A percentile compares a stretch with the other conserved stretches of the same genome.
Conservation (phyloP, 345 rosid species). For the Gynandropsis gynandra region DNA sequence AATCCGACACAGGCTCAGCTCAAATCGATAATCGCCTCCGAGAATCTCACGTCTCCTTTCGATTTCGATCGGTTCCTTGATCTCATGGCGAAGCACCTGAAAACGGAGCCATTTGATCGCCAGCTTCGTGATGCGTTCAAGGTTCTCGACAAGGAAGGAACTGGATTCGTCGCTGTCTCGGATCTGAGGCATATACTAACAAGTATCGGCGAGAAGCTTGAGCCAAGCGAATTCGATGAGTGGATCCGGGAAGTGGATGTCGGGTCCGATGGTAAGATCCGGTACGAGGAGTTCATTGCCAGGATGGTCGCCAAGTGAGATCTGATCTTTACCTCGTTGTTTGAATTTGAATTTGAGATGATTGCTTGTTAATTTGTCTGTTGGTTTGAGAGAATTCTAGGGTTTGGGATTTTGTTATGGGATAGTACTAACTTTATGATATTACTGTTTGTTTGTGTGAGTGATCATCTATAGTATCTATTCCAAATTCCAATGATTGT, state of each 20-base stretch:
- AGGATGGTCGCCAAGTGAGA: constrained; percentile 87
- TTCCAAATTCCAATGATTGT: background rate
- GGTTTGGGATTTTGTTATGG: background rate
- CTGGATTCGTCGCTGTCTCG: constrained; percentile 73
- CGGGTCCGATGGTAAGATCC: constrained; percentile 71
- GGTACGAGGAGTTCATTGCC: constrained; percentile 83
- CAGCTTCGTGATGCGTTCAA: constrained; percentile 92
- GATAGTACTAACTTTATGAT: background rate
- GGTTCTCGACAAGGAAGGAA: constrained; percentile 72
- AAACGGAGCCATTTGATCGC: constrained; percentile 81
- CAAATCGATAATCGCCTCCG: constrained; percentile 53
- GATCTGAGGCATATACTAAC: constrained; percentile 89
- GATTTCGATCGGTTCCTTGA: constrained; percentile 78
- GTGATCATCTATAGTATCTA: background rate
- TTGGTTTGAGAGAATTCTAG: background rate
- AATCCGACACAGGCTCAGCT: constrained; percentile 87
- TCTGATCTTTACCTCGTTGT: background rate
- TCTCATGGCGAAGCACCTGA: constrained; percentile 82
- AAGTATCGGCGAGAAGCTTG: constrained; percentile 79
- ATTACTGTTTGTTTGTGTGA: background rate
- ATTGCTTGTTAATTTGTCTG: background rate
- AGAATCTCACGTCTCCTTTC: constrained; percentile 65
- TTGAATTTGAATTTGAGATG: background rate
- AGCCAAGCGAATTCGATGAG: constrained; percentile 81
- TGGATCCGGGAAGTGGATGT: constrained; percentile 94